Base-by-base conservation (phyloP, 139 green algal species). In the Limnomonas spitsbergensis region DNA sequence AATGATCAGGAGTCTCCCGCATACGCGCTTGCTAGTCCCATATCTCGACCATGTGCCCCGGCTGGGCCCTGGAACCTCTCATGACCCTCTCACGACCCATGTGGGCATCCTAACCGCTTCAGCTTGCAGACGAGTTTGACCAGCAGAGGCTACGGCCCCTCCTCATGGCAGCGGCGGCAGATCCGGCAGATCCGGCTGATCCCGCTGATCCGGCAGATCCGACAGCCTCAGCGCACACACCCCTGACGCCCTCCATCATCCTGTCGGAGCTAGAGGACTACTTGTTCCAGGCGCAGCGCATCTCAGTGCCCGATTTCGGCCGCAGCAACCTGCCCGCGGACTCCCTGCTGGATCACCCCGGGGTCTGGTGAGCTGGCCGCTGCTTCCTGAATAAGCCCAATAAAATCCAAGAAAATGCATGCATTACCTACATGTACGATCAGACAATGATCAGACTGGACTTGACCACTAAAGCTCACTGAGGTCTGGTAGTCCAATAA, bases 301-400 rank as follows among this genome's bases (percentile, higher is more conserved):
- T 80, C 73, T 37, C 4, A 29, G 39, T 52, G n/a, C 72, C 79
- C 9, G 47, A 72, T 2, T 80, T 70, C 66, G 67, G 66, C 1
- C 52, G 66, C 2, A 77, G 38, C 42, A 80, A 75, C 26, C 34
- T 84, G 54, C 79, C 79, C 24, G 53, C 9, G 2, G 52, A 53
- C 36, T 47, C 68, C 4, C 4, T 74, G 68, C 68, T 74, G 7
- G 68, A 74, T 32, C 68, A 74, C 68, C 68, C 68, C 4, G 68
- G 68, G 6, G 68, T 74, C 29, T 74, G 68, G 68, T 74, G 36
- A 47, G 68, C 7, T n/a, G n/a, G n/a, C n/a, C n/a, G n/a, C n/a
- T n/a, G n/a, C n/a, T n/a, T n/a, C n/a, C n/a, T n/a, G n/a, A n/a
- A n/a, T n/a, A n/a, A 61, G 47, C 47, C 20, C 20, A 61, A 20